Evolutionary conservation across 257 asterid genomes (phyloP).

Genomic region (Scutellaria galericulata): DNA sequence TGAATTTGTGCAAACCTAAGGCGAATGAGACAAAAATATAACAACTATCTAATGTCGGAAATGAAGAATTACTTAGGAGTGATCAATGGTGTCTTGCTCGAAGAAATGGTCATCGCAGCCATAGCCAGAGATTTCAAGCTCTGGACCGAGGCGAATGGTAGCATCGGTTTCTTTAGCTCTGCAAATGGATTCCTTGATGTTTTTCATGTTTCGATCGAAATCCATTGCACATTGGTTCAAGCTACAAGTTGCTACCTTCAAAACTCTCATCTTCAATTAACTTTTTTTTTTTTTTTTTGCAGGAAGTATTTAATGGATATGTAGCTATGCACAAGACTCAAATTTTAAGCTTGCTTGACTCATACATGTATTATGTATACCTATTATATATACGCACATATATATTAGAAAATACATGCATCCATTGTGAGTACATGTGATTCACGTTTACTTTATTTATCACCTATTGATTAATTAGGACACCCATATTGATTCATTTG

Average conservation of each 20-base stretch:
- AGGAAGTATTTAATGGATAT: too few relatives aligned
- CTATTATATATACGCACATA: neutral
- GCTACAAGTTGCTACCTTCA: slow-evolving; percentile 81
- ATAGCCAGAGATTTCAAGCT: slow-evolving; percentile 83
- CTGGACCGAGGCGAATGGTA: slow-evolving; percentile 78
- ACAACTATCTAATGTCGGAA: too few relatives aligned
- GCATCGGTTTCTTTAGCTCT: slow-evolving; percentile 72
- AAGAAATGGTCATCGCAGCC: slow-evolving; percentile 89
- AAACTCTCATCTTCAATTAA: slow-evolving; percentile 58
- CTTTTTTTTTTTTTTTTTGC: neutral
- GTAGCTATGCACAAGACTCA: neutral
- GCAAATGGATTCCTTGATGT: slow-evolving; percentile 66
- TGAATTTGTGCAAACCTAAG: too few relatives aligned
- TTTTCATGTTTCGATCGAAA: slow-evolving; percentile 67
- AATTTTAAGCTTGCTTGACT: neutral
- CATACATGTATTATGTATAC: too few relatives aligned
- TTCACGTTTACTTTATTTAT: slow-evolving; percentile 19
- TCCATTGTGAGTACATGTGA: neutral
- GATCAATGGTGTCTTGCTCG: slow-evolving; percentile 71
- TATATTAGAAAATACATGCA: neutral
- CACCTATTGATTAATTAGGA: too few relatives aligned
- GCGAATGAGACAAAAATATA: neutral
- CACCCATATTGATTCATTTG: too few relatives aligned
- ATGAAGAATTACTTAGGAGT: slow-evolving; percentile 50
- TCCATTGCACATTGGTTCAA: slow-evolving; percentile 94